phyloP scores from a whole-genome alignment of 2,329 filamentous ascomycete species.

The Diaporthe aspalathi region DNA sequence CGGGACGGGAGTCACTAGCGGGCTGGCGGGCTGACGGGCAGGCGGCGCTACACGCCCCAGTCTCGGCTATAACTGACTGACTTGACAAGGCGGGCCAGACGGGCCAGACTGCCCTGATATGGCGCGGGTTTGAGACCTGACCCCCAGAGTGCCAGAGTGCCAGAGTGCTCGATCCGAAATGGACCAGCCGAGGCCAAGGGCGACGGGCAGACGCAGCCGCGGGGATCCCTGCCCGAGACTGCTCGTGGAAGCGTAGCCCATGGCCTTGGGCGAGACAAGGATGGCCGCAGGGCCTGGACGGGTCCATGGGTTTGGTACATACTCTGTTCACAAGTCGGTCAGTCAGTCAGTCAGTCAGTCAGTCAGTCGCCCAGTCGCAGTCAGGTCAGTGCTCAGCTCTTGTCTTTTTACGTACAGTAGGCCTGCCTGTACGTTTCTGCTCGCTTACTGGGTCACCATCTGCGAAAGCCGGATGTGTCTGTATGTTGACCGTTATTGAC shows the following conservation, averaged over 20 bases:
- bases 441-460: not conserved
- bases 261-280: constrained; percentile 32
- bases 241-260: not conserved
- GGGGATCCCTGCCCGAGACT: constrained; percentile 18
- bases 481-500: not conserved
- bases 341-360: too few relatives aligned
- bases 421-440: too few relatives aligned
- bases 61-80: constrained; percentile 14
- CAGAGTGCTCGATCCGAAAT: constrained; percentile 4
- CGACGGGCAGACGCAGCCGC: not conserved
- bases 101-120: not conserved
- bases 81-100: not conserved
- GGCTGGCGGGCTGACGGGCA: too few relatives aligned
- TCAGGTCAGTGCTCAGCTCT: constrained; percentile 1
- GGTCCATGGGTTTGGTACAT: constrained; percentile 28
- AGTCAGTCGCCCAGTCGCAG: too few relatives aligned
- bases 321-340: too few relatives aligned
- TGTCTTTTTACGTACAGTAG: too few relatives aligned
- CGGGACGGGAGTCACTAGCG: constrained; percentile 22
- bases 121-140: constrained; percentile 21
- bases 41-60: constrained; percentile 15
- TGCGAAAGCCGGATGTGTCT: not conserved
- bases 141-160: too few relatives aligned
- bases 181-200: constrained; percentile 10
- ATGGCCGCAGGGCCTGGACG: constrained; percentile 37